Evolutionary conservation across 345 rosid species (phyloP), one percentile per base, ranked within the genome.

Genomic region (Populus deltoides): DNA sequence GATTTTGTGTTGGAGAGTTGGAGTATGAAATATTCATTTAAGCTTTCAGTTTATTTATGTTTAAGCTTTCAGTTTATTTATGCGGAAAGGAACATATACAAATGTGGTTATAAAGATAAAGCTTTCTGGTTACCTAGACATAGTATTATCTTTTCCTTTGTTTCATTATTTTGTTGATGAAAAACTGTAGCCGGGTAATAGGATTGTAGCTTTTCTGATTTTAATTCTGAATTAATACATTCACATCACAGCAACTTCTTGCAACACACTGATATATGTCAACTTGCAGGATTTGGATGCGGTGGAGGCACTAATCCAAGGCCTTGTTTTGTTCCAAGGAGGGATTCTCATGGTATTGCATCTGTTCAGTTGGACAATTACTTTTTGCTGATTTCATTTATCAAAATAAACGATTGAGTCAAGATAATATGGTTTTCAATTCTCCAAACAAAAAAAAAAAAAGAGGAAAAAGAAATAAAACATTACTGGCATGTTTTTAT

Each of bases 281-380:
- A 38, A 78, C 81, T 59, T 85, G 80, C 81, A 94, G 98, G 99
- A 95, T 87, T 82, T 95, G 89, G 99, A 95, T 86, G 99, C 99
- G 18, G 99, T 93, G 87, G 99, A 95, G 85, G 99, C 99, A 35
- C 85, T 95, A 81, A 95, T 95, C 81, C 98, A 95, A 90, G 99
- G 99, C 59, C 98, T 95, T 74, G 98, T 95, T 59, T 66, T 95
- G 80, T 93, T 90, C 89, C 98, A 95, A 87, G 99, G 99, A 84
- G 98, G 99, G 71, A 93, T 95, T 77, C 91, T 94, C 82, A 93
- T 91, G 99, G 99, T 95, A 89, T 39, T 45, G 24, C 38, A n/a
- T 77, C 43, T 74, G 17, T 71, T 69, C 10, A 27, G 22, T 18
- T 63, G 65, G 49, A 49, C 8, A 7, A 1, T 53, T 6, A 36